Base-by-base conservation (phyloP, 148 eudicot species). In the Pharnaceum exiguum region DNA sequence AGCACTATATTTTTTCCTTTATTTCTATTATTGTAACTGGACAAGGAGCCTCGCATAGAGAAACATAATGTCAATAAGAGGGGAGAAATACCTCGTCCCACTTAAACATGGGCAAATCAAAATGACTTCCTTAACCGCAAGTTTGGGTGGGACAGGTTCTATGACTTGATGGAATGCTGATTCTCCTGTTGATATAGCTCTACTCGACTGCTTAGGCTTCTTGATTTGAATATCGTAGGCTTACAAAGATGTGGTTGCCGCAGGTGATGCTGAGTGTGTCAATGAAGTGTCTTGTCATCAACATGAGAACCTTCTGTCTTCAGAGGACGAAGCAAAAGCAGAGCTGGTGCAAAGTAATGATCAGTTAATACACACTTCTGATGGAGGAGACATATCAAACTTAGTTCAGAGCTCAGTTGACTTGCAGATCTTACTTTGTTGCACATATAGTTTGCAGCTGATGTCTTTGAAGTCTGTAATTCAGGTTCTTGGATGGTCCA, bases 401-500 rank as follows among this genome's bases (percentile, higher is more conserved):
- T 57, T 65, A 50, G 51, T 53, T 48, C 69, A 68, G 57, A 71
- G 55, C 60, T 59, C 55, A 50, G 59, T 47, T 46, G 79, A 77
- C 66, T 79, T 82, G 49, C 66, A 69, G 36, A 60, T 94, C 70
- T 77, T 94, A 55, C 63, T 94, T 68, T 86, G 96, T 74, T 83
- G 75, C 57, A 76, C 75, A 17, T 74, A 89, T 51, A 73, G 59
- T 13, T 51, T 89, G 48, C 69, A 51, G 60, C 33, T 89, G 37
- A 83, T 63, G 82, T 63, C 95, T 60, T 69, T 73, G 24, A 69
- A 73, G 55, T 82, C 95, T 48, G 44, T 89, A 54, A 53, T 84
- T 58, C 82, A 84, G 96, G 99, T 94, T 58, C 65, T 27, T 60
- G 55, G 33, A 29, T 62, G 21, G 51, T 56, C 29, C 31, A 29